phyloP scores from a whole-genome alignment of 495 filamentous ascomycete genomes.

The Astrocystis sublimbata region DNA sequence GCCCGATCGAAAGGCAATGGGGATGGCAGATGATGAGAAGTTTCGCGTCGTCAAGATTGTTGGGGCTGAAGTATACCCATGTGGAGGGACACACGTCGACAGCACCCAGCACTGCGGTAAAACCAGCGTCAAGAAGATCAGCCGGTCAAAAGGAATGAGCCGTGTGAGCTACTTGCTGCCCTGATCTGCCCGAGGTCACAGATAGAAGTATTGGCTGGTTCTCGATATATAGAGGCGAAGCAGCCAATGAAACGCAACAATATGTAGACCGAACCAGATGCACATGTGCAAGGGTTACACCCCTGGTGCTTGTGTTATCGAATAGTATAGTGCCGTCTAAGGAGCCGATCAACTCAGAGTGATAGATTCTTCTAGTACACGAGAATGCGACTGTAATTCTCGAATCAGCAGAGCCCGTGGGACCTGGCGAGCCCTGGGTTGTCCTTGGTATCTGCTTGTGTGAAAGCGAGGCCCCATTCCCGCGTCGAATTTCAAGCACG shows the following conservation, averaged over 20 bases:
- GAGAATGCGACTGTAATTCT: slow-evolving; percentile 1
- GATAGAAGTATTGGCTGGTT: neutral
- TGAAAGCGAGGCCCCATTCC: slow-evolving; percentile 24
- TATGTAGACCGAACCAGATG: slow-evolving; percentile 1
- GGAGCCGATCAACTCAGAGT: neutral
- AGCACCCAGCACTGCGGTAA: slow-evolving; percentile 53
- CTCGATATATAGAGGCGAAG: neutral
- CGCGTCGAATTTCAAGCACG: slow-evolving; percentile 25
- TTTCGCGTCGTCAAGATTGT: slow-evolving; percentile 57
- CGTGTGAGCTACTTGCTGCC: slow-evolving; percentile 55
- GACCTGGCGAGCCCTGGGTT: slow-evolving; percentile 6
- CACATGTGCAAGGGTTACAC: slow-evolving; percentile 1
- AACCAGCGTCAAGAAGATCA: slow-evolving; percentile 61
- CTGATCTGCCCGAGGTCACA: slow-evolving; percentile 10
- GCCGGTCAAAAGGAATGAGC: slow-evolving; percentile 56
- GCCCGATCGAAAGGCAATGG: slow-evolving; percentile 47
- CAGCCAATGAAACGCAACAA: neutral
- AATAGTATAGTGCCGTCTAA: neutral
- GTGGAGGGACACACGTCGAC: slow-evolving; percentile 65
- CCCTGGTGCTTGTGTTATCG: slow-evolving; percentile 2
- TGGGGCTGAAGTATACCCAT: slow-evolving; percentile 61
- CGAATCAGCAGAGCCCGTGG: slow-evolving; percentile 5
- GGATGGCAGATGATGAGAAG: slow-evolving; percentile 46
- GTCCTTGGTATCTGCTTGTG: slow-evolving; percentile 11
- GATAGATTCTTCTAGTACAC: slow-evolving; percentile 7